These are phyloP conservation scores for Vigna mungo DNA, from an alignment of 306 rosid genomes.

Conservation along the genomic window DNA sequence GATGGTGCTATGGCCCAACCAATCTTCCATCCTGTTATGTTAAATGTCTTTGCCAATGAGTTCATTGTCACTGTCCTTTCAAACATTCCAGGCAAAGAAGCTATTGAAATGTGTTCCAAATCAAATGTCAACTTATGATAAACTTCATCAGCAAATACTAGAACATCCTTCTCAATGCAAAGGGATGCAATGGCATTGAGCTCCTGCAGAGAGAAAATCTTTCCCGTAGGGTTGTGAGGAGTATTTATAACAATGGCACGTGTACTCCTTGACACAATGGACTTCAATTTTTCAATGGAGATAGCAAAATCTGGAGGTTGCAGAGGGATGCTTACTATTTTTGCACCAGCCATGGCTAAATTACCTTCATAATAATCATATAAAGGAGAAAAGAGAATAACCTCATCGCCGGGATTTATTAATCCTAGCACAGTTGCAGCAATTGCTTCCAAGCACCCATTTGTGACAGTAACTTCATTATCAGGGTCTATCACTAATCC, in stretches of 20 bases:
- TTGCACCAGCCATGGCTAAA: slow-evolving; percentile 88
- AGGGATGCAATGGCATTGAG: slow-evolving; percentile 77
- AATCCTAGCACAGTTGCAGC: slow-evolving; percentile 82
- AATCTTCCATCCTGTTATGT: slow-evolving; percentile 90
- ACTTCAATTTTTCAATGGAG: slow-evolving; percentile 71
- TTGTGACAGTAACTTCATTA: slow-evolving; percentile 76
- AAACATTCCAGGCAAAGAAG: slow-evolving; percentile 90
- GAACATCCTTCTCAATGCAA: slow-evolving; percentile 86
- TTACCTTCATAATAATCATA: slow-evolving; percentile 73
- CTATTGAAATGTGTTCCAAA: slow-evolving; percentile 82
- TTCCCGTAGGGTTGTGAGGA: slow-evolving; percentile 92
- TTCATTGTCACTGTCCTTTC: slow-evolving; percentile 88
- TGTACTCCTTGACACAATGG: slow-evolving; percentile 64
- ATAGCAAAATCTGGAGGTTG: slow-evolving; percentile 71
- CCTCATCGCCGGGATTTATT: slow-evolving; percentile 95
- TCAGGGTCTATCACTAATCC: slow-evolving; percentile 77
- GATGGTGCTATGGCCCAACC: slow-evolving; percentile 91
- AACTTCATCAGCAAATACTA: slow-evolving; percentile 84
- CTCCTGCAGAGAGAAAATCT: slow-evolving; percentile 78
- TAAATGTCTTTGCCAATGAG: slow-evolving; percentile 84
- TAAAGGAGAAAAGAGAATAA: slow-evolving; percentile 83
- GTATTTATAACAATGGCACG: slow-evolving; percentile 78
- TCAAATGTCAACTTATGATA: slow-evolving; percentile 87
- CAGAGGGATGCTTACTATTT: slow-evolving; percentile 62
- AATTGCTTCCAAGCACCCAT: slow-evolving; percentile 91